phyloP scores from a whole-genome alignment of 2,329 filamentous ascomycete species.

The Colletotrichum spinosum region DNA sequence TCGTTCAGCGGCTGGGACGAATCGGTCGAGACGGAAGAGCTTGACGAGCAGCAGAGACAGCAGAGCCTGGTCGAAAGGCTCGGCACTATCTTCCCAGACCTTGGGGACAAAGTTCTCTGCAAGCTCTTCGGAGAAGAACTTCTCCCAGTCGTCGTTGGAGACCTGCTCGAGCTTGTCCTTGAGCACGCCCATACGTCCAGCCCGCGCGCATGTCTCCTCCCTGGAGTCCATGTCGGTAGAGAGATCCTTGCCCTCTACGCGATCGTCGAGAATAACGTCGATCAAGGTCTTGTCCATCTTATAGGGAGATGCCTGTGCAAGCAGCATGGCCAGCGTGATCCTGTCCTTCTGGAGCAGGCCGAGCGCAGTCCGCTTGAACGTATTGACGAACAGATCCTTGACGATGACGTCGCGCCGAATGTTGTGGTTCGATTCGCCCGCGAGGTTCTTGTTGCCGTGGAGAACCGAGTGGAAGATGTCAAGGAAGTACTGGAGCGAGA shows the following conservation, averaged over 20 bases:
- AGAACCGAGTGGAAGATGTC: slow-evolving; percentile 97
- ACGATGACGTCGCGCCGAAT: slow-evolving; percentile 90
- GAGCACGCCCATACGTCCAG: slow-evolving; percentile 77
- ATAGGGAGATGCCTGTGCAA: slow-evolving; percentile 96
- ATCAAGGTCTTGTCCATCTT: slow-evolving; percentile 92
- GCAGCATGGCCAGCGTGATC: slow-evolving; percentile 92
- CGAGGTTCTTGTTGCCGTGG: slow-evolving; percentile 80
- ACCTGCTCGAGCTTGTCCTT: slow-evolving; percentile 77
- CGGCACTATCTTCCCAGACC: slow-evolving; percentile 75
- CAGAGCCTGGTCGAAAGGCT: slow-evolving; percentile 80
- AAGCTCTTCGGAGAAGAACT: slow-evolving; percentile 86
- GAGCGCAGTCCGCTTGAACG: slow-evolving; percentile 93
- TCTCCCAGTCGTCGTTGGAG: slow-evolving; percentile 76
- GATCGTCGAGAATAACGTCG: slow-evolving; percentile 85
- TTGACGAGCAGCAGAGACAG: slow-evolving; percentile 91
- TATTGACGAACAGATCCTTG: slow-evolving; percentile 88
- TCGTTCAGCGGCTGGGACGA: slow-evolving; percentile 92
- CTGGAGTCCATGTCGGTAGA: slow-evolving; percentile 74
- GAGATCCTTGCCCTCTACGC: slow-evolving; percentile 80
- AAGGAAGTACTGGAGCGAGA: slow-evolving; percentile 97
- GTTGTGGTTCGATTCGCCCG: slow-evolving; percentile 78
- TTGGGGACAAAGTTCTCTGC: slow-evolving; percentile 86
- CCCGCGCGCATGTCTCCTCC: slow-evolving; percentile 76
- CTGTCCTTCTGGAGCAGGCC: slow-evolving; percentile 94
- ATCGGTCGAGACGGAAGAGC: slow-evolving; percentile 93